These are phyloP conservation scores for Sanghuangporus sanghuang DNA, from an alignment of 1,284 basidiomycete species.

Conservation along the genomic window DNA sequence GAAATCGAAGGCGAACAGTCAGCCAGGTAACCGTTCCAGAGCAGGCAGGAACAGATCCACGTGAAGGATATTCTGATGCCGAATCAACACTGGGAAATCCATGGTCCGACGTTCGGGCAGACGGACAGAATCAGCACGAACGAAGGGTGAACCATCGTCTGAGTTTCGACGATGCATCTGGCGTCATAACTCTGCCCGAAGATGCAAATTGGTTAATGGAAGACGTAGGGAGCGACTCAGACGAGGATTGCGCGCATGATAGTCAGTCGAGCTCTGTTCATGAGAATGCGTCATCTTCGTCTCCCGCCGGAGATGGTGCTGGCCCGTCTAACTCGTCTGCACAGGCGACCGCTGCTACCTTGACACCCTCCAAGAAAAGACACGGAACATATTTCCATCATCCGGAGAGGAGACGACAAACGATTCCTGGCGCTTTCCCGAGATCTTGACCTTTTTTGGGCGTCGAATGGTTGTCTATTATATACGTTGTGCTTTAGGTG, in stretches of 20 bases:
- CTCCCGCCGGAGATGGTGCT: conserved; percentile 10
- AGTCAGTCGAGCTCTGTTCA: conserved; percentile 2
- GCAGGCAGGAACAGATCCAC: conserved; percentile 1
- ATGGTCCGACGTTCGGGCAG: conserved; percentile 43
- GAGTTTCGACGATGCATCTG: conserved; percentile 75
- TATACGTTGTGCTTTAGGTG: neutral
- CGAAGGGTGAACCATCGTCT: conserved; percentile 48
- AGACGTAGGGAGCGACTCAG: conserved; percentile 38
- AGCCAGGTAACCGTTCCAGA: conserved; percentile 9
- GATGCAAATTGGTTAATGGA: conserved; percentile 64
- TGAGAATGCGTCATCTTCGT: conserved; percentile 1
- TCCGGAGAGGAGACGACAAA: conserved; percentile 57
- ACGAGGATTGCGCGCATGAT: conserved; percentile 28
- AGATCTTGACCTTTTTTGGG: neutral
- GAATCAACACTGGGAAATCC: conserved; percentile 36
- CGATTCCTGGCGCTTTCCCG: conserved; percentile 49
- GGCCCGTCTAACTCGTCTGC: neutral
- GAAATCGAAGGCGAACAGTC: conserved; percentile 23
- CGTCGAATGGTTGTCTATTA: neutral
- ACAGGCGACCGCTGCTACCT: conserved; percentile 4
- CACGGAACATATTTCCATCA: conserved; percentile 75
- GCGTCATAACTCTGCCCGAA: conserved; percentile 81
- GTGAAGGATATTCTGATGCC: neutral
- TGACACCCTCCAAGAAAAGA: conserved; percentile 26
- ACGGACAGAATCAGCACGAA: conserved; percentile 22